These are phyloP conservation scores for Adansonia gregorii DNA, from an alignment of 441 rosid species.

Conservation along the genomic window DNA sequence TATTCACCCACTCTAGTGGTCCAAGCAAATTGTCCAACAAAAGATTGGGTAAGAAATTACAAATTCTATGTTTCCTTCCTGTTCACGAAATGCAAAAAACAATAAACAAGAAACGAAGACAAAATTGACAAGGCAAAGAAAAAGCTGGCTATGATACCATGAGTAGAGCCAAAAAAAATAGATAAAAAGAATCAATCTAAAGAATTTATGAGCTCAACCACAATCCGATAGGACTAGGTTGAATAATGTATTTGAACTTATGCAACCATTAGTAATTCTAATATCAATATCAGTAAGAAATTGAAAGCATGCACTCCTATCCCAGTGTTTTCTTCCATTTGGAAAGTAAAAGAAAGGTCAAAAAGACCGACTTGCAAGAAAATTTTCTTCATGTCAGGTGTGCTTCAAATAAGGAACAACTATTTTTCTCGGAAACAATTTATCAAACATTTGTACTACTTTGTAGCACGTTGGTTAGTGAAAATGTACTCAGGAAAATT, in stretches of 20 bases:
- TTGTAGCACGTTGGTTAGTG: background rate
- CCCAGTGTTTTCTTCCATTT: background rate
- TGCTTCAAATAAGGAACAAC: background rate
- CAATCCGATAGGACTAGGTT: background rate
- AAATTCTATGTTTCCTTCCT: slow-evolving; percentile 5
- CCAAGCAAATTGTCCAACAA: background rate
- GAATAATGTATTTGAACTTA: background rate
- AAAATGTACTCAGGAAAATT: background rate
- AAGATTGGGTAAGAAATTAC: slow-evolving; percentile 9
- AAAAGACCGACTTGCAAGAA: slow-evolving; percentile 6
- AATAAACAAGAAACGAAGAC: background rate
- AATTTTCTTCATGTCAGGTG: background rate
- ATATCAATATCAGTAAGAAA: background rate
- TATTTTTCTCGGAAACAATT: background rate
- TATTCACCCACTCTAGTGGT: background rate
- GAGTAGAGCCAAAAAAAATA: background rate
- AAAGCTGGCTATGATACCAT: background rate
- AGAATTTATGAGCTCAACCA: slow-evolving; percentile 2
- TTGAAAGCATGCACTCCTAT: background rate
- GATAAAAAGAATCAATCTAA: background rate
- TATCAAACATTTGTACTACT: background rate
- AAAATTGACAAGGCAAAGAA: background rate
- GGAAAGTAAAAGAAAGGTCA: background rate
- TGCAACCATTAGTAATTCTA: slow-evolving; percentile 2
- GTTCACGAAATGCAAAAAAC: background rate